These are phyloP conservation scores for Pyrus hybrid DNA, from an alignment of 331 rosid genomes.

Conservation along the genomic window DNA sequence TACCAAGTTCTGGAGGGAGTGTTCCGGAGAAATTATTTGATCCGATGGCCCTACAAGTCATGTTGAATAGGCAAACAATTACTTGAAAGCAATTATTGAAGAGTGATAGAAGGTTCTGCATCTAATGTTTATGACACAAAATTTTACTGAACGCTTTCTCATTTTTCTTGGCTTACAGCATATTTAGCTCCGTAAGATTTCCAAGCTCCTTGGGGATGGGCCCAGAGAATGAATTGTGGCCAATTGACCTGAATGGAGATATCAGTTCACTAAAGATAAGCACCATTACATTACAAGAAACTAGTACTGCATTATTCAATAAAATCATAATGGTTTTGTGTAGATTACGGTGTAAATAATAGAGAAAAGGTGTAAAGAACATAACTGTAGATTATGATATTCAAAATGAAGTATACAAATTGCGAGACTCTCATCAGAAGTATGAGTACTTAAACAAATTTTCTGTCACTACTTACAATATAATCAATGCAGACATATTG, in stretches of 20 bases:
- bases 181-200: constrained; percentile 3
- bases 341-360: too few species aligned
- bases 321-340: too few species aligned
- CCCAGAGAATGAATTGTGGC: constrained; percentile 14
- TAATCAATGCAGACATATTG: constrained; percentile 38
- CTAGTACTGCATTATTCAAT: too few species aligned
- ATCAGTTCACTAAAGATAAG: not conserved
- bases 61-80: not conserved
- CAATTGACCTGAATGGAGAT: constrained; percentile 10
- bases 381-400: not conserved
- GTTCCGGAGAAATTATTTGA: constrained; percentile 19
- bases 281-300: not conserved
- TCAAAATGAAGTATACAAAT: not conserved
- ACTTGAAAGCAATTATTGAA: not conserved
- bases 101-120: not conserved
- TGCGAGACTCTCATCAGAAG: not conserved
- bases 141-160: not conserved
- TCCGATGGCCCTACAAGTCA: not conserved
- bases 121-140: not conserved
- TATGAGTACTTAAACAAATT: not conserved
- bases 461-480: constrained; percentile 32
- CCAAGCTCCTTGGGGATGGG: constrained; percentile 34
- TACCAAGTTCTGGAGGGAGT: constrained; percentile 25
- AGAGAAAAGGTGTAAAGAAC: too few species aligned
- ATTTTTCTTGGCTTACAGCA: constrained; percentile 12